A percentile compares a stretch with the other conserved stretches of the same genome.
Conservation (phyloP, 2,329 filamentous ascomycete species). For the Colletotrichum abscissum region DNA sequence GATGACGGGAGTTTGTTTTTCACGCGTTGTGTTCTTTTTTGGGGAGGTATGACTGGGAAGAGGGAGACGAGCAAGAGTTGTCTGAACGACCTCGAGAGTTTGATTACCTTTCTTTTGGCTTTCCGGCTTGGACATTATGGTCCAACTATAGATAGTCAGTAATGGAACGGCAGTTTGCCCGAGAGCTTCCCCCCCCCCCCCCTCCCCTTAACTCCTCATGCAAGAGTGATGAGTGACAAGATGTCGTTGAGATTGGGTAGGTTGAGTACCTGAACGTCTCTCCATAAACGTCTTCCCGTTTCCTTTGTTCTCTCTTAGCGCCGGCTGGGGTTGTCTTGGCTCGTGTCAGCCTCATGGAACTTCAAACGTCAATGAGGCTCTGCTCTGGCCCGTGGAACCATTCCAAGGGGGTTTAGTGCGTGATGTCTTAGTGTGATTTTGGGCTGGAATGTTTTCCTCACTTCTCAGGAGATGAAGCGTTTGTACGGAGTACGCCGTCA, state of each 20-base stretch:
- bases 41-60: not conserved
- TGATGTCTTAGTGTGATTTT: not conserved
- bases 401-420: not conserved
- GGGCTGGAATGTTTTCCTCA: not conserved
- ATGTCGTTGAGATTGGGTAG: not conserved
- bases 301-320: not conserved
- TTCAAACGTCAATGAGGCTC: conserved; percentile 22
- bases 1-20: conserved; percentile 1
- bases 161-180: conserved; percentile 27
- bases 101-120: not conserved
- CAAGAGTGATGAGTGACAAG: not conserved
- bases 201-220: no score
- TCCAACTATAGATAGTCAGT: conserved; percentile 16
- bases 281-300: not conserved
- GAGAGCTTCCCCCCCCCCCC: not conserved
- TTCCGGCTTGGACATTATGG: not conserved
- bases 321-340: not conserved
- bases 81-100: not conserved
- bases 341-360: not conserved
- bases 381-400: not conserved
- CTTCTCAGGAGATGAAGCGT: not conserved
- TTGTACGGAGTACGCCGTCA: no score
- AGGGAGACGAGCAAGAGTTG: not conserved
- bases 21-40: not conserved
- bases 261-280: no score